Evolutionary conservation across 441 rosid species (phyloP).

Genomic region (Brassica balearica): DNA sequence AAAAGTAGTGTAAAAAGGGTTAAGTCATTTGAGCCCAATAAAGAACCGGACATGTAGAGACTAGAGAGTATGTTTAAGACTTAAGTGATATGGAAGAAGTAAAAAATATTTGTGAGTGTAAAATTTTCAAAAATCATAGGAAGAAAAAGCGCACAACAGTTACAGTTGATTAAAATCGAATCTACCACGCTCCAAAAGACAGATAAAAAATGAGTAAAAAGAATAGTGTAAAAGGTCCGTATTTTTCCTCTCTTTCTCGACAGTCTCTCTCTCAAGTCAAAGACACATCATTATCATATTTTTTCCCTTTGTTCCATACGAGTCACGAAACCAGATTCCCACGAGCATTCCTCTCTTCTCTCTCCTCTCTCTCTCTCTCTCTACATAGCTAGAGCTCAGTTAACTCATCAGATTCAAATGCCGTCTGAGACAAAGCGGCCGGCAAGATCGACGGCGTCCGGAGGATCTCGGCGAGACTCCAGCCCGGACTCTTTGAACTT

Average conservation of each 20-base stretch:
- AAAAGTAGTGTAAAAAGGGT: no score
- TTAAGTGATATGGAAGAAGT: no score
- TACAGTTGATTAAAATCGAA: constrained; percentile 11
- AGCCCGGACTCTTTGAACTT: constrained; percentile 89
- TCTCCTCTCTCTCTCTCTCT: constrained; percentile 3
- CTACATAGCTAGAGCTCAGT: constrained; percentile 6
- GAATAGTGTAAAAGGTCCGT: not conserved
- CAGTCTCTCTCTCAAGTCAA: constrained; percentile 23
- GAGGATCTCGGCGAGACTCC: constrained; percentile 58
- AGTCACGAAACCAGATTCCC: constrained; percentile 35
- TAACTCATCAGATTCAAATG: constrained; percentile 46
- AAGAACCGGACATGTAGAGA: no score
- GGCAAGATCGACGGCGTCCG: constrained; percentile 50
- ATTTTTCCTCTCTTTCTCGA: constrained; percentile 11
- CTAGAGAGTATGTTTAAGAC: no score
- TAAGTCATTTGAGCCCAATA: no score
- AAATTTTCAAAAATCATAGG: not conserved
- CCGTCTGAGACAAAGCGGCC: constrained; percentile 61
- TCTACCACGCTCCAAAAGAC: constrained; percentile 25
- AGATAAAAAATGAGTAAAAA: not conserved
- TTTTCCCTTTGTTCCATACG: constrained; percentile 5
- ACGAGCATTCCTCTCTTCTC: constrained; percentile 22
- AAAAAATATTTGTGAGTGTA: no score
- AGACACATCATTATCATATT: constrained; percentile 28
- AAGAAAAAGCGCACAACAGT: not conserved